Evolutionary conservation across 1,284 basidiomycete genomes (phyloP).

Genomic region (Malassezia japonica): DNA sequence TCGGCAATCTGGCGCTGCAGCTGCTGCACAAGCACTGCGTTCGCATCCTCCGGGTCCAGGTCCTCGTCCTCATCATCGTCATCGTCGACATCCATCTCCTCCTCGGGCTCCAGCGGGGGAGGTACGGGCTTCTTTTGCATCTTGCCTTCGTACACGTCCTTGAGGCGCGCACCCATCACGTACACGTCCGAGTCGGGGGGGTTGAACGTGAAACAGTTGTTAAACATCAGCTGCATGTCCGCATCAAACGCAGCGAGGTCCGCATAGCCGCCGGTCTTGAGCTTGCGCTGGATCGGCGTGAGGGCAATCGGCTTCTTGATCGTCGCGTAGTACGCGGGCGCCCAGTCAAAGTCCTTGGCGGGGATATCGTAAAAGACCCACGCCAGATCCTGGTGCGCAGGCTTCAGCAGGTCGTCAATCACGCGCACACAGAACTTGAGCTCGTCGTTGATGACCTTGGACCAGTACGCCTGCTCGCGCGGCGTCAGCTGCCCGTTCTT

Average conservation of each 20-base stretch:
- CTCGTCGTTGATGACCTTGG: slow-evolving; percentile 66
- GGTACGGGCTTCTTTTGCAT: slow-evolving; percentile 64
- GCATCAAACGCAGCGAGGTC: slow-evolving; percentile 69
- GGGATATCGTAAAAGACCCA: slow-evolving; percentile 88
- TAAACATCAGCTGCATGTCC: slow-evolving; percentile 87
- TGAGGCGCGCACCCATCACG: slow-evolving; percentile 54
- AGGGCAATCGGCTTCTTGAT: slow-evolving; percentile 87
- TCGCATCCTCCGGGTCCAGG: slow-evolving; percentile 22
- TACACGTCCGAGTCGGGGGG: slow-evolving; percentile 77
- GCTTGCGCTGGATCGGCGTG: slow-evolving; percentile 54
- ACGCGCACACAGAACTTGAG: slow-evolving; percentile 71
- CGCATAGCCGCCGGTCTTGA: slow-evolving; percentile 66
- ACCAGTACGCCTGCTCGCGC: slow-evolving; percentile 55
- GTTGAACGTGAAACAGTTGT: slow-evolving; percentile 88
- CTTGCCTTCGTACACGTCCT: slow-evolving; percentile 80
- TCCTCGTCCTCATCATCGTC: slow-evolving; percentile 42
- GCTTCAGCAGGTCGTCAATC: slow-evolving; percentile 64
- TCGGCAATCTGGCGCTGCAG: slow-evolving; percentile 35
- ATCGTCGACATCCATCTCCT: slow-evolving; percentile 48
- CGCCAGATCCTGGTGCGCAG: slow-evolving; percentile 65
- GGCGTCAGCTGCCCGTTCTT: slow-evolving; percentile 31
- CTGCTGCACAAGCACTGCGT: slow-evolving; percentile 24
- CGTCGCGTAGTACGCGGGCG: slow-evolving; percentile 74
- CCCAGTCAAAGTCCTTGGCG: slow-evolving; percentile 65
- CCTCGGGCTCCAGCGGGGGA: slow-evolving; percentile 33